Base-by-base conservation (phyloP, 805 yeast genomes). In the Wilhelminamyces savonicus region DNA sequence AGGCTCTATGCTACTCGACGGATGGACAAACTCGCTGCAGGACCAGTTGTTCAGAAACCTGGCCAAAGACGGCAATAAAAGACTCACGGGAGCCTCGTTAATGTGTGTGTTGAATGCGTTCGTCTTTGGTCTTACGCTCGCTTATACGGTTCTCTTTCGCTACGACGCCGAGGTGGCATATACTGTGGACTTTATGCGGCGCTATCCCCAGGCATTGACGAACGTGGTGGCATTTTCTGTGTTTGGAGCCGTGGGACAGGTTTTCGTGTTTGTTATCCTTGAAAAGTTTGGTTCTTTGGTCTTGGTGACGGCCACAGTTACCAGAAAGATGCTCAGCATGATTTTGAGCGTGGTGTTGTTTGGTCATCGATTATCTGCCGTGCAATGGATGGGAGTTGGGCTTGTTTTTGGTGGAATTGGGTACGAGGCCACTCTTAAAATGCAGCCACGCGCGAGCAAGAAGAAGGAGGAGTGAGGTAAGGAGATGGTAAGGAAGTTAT, bases 281-380 rank as follows among this genome's bases (percentile, higher is more conserved):
- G 92, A 85, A 43, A 69, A 74, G 34, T 92, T 84, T 50, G 95
- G 90, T 28, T 85, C 96, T 2, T 62, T 92, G 36, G 73, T 83
- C 0, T 64, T 92, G 31, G 87, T 90, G 17, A 90, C 95, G 23
- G 90, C 94, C 12, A 92, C 97, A 0, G 97, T 92, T 7, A 90
- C 98, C 1, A 71, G 99, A 44, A 92, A 92, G 50, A 90, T 92
- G 96, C 64, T 87, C 28, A 86, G 97, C 23, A 90, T 92, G 97
- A 69, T 87, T 20, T 57, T 90, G 30, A 82, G 95, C 46, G 96
- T 92, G 29, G 53, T 85, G 3, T 60, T 90, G 39, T 90, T 86
- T 57, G 90, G 92, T n/a, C 97, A 92, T 51, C 50, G 54, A 4
- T 69, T 92, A 40, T 65, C 59, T 19, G 6, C 32, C 3, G 55